phyloP scores from a whole-genome alignment of 805 yeast species.

The Metschnikowia peoriensis region DNA sequence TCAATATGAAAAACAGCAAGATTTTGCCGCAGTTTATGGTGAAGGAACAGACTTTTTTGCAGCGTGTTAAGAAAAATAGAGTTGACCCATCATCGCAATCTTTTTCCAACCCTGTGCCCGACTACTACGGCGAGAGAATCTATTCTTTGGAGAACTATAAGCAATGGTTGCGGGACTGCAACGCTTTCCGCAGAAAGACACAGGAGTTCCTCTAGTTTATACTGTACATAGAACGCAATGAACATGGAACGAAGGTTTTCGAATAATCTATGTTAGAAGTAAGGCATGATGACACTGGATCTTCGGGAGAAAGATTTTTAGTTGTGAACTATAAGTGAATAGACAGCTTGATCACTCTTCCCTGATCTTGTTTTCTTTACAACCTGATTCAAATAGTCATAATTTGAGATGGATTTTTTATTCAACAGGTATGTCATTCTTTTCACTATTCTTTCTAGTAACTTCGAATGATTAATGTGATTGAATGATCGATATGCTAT shows the following conservation, averaged over 20 bases:
- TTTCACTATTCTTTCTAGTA: no score
- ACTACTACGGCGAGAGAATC: slow-evolving; percentile 95
- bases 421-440: no score
- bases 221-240: slow-evolving; percentile 6
- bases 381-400: no score
- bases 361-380: no score
- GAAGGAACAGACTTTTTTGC: slow-evolving; percentile 74
- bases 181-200: slow-evolving; percentile 82
- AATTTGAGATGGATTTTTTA: no score
- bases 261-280: background rate
- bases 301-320: no score
- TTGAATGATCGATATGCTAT: no score
- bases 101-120: slow-evolving; percentile 95
- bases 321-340: no score
- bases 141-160: slow-evolving; percentile 82
- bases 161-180: slow-evolving; percentile 95
- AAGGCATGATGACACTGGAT: no score
- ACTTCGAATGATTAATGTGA: no score
- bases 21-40: slow-evolving; percentile 45
- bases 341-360: no score
- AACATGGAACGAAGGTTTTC: background rate
- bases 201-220: slow-evolving; percentile 59
- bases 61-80: slow-evolving; percentile 71
- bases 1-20: slow-evolving; percentile 52
- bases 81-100: slow-evolving; percentile 92